Percentiles rank a stretch among this genome's conserved stretches.
Evolutionary conservation across 345 rosid species (phyloP).

Genomic region (Salix exigua): DNA sequence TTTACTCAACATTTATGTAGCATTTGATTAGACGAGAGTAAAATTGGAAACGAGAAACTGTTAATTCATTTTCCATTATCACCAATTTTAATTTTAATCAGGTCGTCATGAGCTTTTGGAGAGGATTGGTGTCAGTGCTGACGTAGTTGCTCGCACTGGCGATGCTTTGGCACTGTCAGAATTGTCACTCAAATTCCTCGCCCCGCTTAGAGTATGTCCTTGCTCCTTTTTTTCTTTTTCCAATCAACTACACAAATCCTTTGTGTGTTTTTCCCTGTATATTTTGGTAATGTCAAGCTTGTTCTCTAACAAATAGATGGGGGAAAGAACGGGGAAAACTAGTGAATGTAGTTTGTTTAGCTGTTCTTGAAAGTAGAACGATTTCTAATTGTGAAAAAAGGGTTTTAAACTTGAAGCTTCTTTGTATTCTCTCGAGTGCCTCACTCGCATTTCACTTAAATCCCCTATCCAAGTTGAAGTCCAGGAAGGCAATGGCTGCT

Average conservation of each 20-base stretch:
- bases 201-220: constrained; percentile 58
- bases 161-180: constrained; percentile 70
- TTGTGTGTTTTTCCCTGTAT: neutral
- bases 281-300: neutral
- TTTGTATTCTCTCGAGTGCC: neutral
- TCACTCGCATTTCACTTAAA: neutral
- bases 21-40: neutral
- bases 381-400: neutral
- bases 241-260: neutral
- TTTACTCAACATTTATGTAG: neutral
- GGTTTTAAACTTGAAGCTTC: neutral
- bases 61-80: neutral
- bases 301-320: neutral
- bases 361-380: neutral
- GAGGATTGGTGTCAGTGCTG: constrained; percentile 59
- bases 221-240: neutral
- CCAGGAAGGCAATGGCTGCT: neutral
- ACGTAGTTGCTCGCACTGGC: constrained; percentile 67
- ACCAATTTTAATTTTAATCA: constrained; percentile 20
- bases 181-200: constrained; percentile 68
- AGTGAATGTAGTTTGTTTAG: neutral
- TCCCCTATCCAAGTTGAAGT: neutral
- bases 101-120: constrained; percentile 83
- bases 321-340: neutral
- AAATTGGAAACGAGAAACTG: neutral